Percentiles rank a stretch among this genome's conserved stretches.
Evolutionary conservation across 371 early-diverging fungal species (phyloP).

Genomic region (Entomophthora muscae): DNA sequence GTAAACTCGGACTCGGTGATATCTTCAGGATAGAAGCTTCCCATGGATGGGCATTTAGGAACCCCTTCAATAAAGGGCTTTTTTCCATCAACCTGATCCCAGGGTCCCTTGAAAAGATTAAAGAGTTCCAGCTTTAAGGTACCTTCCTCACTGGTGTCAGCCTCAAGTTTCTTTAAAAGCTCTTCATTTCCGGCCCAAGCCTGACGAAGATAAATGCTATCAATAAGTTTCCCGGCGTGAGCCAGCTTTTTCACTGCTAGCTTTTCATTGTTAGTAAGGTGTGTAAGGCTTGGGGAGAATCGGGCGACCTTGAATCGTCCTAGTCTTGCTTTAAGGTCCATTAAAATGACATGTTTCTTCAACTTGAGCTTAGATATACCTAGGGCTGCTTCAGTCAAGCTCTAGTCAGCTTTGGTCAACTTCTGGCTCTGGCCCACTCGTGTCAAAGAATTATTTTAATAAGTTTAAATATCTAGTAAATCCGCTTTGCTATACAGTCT

Average conservation of each 20-base stretch:
- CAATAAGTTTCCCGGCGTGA: conserved; percentile 38
- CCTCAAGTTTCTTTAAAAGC: conserved; percentile 27
- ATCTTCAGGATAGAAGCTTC: conserved; percentile 59
- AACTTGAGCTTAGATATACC: background rate
- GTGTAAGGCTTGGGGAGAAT: conserved; percentile 14
- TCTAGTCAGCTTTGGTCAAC: too few relatives aligned
- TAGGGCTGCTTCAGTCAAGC: too few relatives aligned
- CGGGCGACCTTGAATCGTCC: background rate
- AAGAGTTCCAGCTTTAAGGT: conserved; percentile 23
- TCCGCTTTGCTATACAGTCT: too few relatives aligned
- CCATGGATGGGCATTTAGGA: conserved; percentile 37
- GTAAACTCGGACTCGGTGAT: conserved; percentile 51
- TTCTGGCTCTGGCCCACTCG: too few relatives aligned
- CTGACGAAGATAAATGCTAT: conserved; percentile 46
- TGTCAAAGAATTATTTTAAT: too few relatives aligned
- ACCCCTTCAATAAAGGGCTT: conserved; percentile 37
- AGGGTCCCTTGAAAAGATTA: conserved; percentile 53
- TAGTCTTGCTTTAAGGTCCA: background rate
- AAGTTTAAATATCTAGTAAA: too few relatives aligned
- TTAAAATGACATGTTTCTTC: too few relatives aligned
- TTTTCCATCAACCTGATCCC: conserved; percentile 39
- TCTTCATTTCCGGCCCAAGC: conserved; percentile 46
- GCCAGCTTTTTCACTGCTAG: conserved; percentile 43
- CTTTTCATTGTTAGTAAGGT: conserved; percentile 33
- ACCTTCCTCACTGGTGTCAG: conserved; percentile 17